Base-by-base conservation (phyloP, 768 basidiomycete species). In the Gyrodon lividus region DNA sequence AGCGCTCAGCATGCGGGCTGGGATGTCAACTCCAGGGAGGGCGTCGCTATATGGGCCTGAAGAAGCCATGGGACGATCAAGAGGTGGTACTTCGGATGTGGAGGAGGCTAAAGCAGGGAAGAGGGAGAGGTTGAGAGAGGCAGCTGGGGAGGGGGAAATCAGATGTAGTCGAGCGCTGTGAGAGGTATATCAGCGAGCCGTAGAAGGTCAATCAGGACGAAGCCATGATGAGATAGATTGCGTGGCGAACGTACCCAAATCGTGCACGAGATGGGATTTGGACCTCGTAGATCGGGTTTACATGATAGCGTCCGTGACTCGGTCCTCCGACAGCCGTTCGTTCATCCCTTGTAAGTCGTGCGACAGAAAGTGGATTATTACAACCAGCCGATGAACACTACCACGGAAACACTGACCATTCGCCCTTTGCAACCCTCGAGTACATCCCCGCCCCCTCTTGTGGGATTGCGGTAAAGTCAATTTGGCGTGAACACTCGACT, bases 361-460 rank as follows among this genome's bases (percentile, higher is more conserved):
- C 31, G 10, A 12, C 31, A 12, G 13, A 31, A 31, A 14, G 13
- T 31, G 31, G 13, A 1, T 31, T 13, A 31, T 31, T 31, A 9
- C 31, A 10, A 31, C 13, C 31, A 31, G 31, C 31, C 2, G 17
- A 24, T 40, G 14, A 5, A 43, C n/a, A 20, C 12, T 5, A 31
- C 38, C n/a, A 31, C 2, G 10, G 59, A 6, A 7, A 1, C 16
- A 66, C 80, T 46, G 54, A 90, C 95, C 95, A 98, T 34, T 75
- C 70, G 4, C 91, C 92, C n/a, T 72, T 77, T 2, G 87, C 58
- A 0, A 75, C 63, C 58, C 89, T 86, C 19, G 70, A 71, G 64
- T 87, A 96, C 92, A 97, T 91, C 0, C 94, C 95, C 0, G 93
- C 91, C 0, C 92, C 94, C 71, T 98, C 96, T 51, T 86, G 81